A percentile compares a stretch with the other conserved stretches of the same genome.
Conservation (phyloP, 192 early-diverging fungal species). For the Gonapodya prolifera region DNA sequence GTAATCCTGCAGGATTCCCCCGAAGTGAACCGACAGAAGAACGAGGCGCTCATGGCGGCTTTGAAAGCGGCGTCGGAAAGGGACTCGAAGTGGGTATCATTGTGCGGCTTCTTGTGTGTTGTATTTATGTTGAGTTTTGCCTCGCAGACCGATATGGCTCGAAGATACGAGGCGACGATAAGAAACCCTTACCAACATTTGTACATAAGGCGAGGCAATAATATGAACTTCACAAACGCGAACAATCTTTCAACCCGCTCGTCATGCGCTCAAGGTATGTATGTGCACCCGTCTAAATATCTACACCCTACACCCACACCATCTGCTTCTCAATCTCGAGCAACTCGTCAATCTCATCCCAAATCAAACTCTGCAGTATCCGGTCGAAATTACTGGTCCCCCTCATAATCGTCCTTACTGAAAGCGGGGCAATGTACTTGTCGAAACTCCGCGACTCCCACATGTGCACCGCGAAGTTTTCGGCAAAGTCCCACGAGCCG, state of each 20-base stretch:
- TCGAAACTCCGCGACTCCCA: neutral
- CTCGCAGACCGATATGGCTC: neutral
- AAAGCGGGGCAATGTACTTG: neutral
- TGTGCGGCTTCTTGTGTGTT: neutral
- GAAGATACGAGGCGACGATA: neutral
- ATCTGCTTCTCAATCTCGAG: neutral
- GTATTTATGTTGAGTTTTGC: neutral
- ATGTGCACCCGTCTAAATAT: too few relatives aligned
- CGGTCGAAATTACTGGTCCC: neutral
- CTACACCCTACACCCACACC: neutral
- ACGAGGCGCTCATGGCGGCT: neutral
- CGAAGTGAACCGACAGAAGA: neutral
- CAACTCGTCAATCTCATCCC: neutral
- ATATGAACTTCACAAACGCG: too few relatives aligned
- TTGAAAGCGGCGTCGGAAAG: neutral
- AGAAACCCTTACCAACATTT: too few relatives aligned
- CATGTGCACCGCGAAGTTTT: constrained; percentile 1
- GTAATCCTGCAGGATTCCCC: neutral
- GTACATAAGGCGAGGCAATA: too few relatives aligned
- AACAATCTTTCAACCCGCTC: too few relatives aligned
- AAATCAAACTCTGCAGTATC: neutral
- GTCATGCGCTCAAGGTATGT: too few relatives aligned
- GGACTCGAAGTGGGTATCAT: neutral
- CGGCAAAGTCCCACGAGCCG: constrained; percentile 3
- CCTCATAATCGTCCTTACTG: neutral